Base-by-base conservation (phyloP, 306 rosid genomes). In the Amphicarpaea edgeworthii region DNA sequence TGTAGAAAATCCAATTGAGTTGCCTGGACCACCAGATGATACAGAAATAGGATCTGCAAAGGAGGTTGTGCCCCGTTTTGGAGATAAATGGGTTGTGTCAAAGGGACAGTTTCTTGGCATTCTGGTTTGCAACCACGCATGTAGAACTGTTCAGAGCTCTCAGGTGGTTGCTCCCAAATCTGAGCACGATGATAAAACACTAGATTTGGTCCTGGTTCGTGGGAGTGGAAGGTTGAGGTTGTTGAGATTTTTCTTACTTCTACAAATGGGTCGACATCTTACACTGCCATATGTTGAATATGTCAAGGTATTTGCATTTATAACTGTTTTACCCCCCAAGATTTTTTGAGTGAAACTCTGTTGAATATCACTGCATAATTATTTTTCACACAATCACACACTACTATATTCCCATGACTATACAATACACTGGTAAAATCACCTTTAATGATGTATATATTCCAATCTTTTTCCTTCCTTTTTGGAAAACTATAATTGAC, bases 111-210 rank as follows among this genome's bases (percentile, higher is more conserved):
- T 89, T 73, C 81, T 95, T 54, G 97, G 99, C 66, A 95, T 95
- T 86, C 73, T 95, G 47, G 99, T 92, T 72, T 95, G 99, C 83
- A 95, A 95, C 80, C 99, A 95, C 72, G 99, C 99, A 16, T 92
- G 99, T 77, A 86, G 96, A 88, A 92, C 90, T 53, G 97, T 95
- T 81, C 97, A 95, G 87, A 92, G 88, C 85, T 88, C 97, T 66
- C 99, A 95, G 86, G 97, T 92, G 21, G 99, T 87, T 73, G 99
- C 99, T 78, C 97, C 99, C 77, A 92, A 81, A 79, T 88, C 99
- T 53, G 97, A 92, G 83, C 91, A 76, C 43, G 97, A 95, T 76
- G 99, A 88, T 79, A 87, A 77, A 82, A 83, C 93, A 30, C 82
- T 95, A 86, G 97, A 95, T 86, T 47, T 95, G 86, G 51, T 95